These are phyloP conservation scores for Lophiostoma macrostomum DNA, from an alignment of 495 filamentous ascomycete species.

Conservation along the genomic window DNA sequence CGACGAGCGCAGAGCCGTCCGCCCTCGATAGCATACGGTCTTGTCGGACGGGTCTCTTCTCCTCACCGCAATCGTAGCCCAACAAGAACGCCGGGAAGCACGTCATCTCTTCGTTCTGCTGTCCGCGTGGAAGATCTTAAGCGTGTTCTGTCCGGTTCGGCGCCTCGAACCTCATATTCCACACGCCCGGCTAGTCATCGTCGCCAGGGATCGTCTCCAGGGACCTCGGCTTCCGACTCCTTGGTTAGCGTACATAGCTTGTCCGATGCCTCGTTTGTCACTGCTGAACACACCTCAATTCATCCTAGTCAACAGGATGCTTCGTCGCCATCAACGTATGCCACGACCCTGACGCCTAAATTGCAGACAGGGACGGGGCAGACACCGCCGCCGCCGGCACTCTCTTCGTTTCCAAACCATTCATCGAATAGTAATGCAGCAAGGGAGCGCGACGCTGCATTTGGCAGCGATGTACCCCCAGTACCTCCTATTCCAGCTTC, in stretches of 20 bases:
- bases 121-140: constrained; percentile 89
- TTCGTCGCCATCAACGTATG: not conserved
- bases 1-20: constrained; percentile 24
- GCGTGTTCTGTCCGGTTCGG: constrained; percentile 57
- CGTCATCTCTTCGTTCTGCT: constrained; percentile 61
- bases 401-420: not conserved
- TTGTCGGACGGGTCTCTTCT: constrained; percentile 27
- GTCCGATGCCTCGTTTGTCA: constrained; percentile 20
- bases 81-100: constrained; percentile 53
- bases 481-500: constrained; percentile 30
- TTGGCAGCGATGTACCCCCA: constrained; percentile 19
- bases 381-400: not conserved
- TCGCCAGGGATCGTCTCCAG: not conserved
- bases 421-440: constrained; percentile 7
- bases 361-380: not conserved
- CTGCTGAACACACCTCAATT: constrained; percentile 17
- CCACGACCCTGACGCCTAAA: constrained; percentile 4
- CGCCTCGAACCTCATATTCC: constrained; percentile 21
- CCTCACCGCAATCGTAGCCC: constrained; percentile 42
- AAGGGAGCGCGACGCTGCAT: constrained; percentile 3
- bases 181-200: constrained; percentile 11
- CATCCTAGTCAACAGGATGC: not conserved
- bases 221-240: constrained; percentile 32
- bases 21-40: constrained; percentile 30
- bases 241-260: constrained; percentile 25